A percentile compares a stretch with the other conserved stretches of the same genome.
Evolutionary conservation across 352 stramenopile genomes (phyloP).

Genomic region (Phytophthora tubulina): DNA sequence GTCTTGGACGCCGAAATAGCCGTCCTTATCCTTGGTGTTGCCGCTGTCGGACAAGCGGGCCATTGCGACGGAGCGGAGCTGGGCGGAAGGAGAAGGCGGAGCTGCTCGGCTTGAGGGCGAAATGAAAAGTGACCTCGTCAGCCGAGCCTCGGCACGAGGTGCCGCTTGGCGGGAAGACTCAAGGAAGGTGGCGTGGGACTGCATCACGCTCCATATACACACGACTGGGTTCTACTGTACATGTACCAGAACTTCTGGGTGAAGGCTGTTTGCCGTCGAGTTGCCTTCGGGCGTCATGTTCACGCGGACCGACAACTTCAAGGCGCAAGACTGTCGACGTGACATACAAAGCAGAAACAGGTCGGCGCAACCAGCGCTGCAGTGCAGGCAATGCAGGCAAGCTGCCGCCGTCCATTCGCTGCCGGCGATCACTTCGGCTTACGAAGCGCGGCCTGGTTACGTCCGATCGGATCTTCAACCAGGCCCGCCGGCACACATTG

Average conservation of each 20-base stretch:
- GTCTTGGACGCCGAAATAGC: slow-evolving; percentile 40
- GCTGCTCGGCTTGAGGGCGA: slow-evolving; percentile 17
- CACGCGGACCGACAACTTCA: slow-evolving; percentile 28
- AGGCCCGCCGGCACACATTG: slow-evolving; percentile 1
- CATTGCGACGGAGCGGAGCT: slow-evolving; percentile 13
- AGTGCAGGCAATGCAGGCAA: background rate
- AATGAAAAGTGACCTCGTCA: slow-evolving; percentile 20
- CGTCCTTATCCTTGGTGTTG: slow-evolving; percentile 38
- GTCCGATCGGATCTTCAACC: slow-evolving; percentile 12
- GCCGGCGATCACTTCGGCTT: background rate
- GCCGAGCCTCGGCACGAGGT: background rate
- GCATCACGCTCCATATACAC: slow-evolving; percentile 29
- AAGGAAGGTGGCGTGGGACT: slow-evolving; percentile 22
- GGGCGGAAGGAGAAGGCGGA: background rate
- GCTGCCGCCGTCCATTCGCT: slow-evolving; percentile 3
- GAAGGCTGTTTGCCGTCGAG: slow-evolving; percentile 1
- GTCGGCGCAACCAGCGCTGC: background rate
- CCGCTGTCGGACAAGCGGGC: slow-evolving; percentile 34
- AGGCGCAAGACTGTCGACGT: slow-evolving; percentile 31
- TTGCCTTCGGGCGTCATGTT: slow-evolving; percentile 26
- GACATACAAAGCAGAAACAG: slow-evolving; percentile 16
- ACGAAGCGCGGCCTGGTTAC: slow-evolving; percentile 6
- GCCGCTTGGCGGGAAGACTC: background rate
- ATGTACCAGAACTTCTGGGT: background rate
- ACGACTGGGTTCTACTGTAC: slow-evolving; percentile 13